These are phyloP conservation scores for Bonia amplexicaulis DNA, from an alignment of 176 grass and related monocot genomes.

Conservation along the genomic window DNA sequence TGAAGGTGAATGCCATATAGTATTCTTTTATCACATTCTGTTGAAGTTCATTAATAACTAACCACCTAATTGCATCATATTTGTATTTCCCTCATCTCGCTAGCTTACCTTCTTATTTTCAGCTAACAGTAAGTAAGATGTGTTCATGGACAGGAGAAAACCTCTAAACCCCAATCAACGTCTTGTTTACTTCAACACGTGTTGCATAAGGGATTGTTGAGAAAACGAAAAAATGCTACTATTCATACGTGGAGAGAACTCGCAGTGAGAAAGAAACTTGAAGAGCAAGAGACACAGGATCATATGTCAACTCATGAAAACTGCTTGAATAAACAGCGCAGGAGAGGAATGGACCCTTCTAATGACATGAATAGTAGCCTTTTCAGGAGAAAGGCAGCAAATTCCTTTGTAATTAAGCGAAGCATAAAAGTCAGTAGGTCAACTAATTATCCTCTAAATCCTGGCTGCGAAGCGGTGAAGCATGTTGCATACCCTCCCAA, in stretches of 20 bases:
- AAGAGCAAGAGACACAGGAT: slow-evolving; percentile 34
- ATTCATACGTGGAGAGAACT: slow-evolving; percentile 28
- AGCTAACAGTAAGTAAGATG: slow-evolving; percentile 10
- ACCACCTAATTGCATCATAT: neutral
- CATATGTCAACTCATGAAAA: slow-evolving; percentile 10
- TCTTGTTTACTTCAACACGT: slow-evolving; percentile 39
- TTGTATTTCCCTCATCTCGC: neutral
- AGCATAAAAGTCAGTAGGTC: neutral
- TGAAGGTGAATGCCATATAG: neutral
- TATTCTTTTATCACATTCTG: neutral
- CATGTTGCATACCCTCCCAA: slow-evolving; percentile 33
- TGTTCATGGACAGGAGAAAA: slow-evolving; percentile 51
- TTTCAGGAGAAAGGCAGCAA: slow-evolving; percentile 13
- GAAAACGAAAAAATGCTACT: slow-evolving; percentile 30
- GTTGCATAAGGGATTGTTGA: slow-evolving; percentile 24
- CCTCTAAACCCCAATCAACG: slow-evolving; percentile 25
- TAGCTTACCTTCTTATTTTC: slow-evolving; percentile 17
- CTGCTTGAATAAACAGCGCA: slow-evolving; percentile 23
- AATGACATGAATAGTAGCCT: slow-evolving; percentile 2
- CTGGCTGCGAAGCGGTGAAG: slow-evolving; percentile 25
- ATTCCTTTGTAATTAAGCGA: slow-evolving; percentile 26
- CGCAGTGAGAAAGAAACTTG: slow-evolving; percentile 15
- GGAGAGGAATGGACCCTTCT: slow-evolving; percentile 1
- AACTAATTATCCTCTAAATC: slow-evolving; percentile 24
- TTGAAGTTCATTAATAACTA: neutral